phyloP scores from a whole-genome alignment of 164 flowering plant species.

The Cinnamomum chago region DNA sequence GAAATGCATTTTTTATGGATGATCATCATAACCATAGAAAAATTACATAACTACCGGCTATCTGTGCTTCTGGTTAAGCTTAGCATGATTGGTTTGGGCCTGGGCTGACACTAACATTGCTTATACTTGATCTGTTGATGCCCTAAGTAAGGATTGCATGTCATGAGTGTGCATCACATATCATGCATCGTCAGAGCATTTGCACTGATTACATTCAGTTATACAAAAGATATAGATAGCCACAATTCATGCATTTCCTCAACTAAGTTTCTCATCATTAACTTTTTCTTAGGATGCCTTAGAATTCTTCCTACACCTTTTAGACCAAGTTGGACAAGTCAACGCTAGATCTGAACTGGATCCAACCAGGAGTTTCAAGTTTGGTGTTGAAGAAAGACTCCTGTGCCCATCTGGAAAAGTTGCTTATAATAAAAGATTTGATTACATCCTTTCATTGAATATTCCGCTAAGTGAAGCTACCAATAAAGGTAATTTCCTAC shows the following conservation, averaged over 20 bases:
- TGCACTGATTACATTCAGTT: background rate
- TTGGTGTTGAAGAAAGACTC: constrained; percentile 90
- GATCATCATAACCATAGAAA: too few species aligned
- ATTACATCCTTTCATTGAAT: constrained; percentile 76
- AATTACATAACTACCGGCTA: too few species aligned
- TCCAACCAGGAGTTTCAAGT: constrained; percentile 88
- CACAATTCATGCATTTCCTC: background rate
- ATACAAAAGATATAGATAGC: too few species aligned
- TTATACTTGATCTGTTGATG: background rate
- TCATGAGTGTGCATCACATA: background rate
- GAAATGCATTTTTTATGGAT: too few species aligned
- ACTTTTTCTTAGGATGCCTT: constrained; percentile 68
- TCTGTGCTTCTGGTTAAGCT: too few species aligned
- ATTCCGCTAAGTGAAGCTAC: constrained; percentile 86
- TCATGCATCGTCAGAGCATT: background rate
- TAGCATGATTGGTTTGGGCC: too few species aligned
- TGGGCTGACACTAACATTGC: background rate
- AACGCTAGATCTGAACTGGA: constrained; percentile 60
- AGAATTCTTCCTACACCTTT: constrained; percentile 89
- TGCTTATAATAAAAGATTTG: constrained; percentile 81
- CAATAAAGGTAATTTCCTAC: constrained; percentile 58
- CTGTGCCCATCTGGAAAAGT: constrained; percentile 91
- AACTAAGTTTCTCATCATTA: background rate
- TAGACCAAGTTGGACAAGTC: constrained; percentile 87
- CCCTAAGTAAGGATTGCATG: too few species aligned